Conservation (phyloP, 2,329 filamentous ascomycete genomes). For the Cordyceps sp. region DNA sequence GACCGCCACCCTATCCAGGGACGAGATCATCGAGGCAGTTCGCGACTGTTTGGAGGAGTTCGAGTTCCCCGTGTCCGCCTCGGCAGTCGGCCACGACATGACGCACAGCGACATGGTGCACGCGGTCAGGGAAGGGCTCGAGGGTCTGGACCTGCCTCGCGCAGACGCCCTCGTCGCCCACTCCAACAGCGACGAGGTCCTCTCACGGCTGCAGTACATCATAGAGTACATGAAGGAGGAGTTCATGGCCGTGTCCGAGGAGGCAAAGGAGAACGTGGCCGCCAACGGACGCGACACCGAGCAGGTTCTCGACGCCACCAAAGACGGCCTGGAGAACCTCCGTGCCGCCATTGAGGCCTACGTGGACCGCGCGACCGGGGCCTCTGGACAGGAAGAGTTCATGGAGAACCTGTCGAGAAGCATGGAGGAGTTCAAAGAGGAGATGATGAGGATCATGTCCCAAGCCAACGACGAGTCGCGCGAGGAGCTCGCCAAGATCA, state of each 20-base stretch:
- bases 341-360: slow-evolving; percentile 68
- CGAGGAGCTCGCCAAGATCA: slow-evolving; percentile 49
- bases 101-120: slow-evolving; percentile 46
- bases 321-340: slow-evolving; percentile 71
- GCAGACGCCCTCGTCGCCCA: slow-evolving; percentile 23
- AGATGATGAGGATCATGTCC: slow-evolving; percentile 32
- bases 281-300: slow-evolving; percentile 71
- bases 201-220: slow-evolving; percentile 46
- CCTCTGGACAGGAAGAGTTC: slow-evolving; percentile 60
- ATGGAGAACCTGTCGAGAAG: slow-evolving; percentile 49
- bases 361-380: slow-evolving; percentile 54
- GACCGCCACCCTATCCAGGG: slow-evolving; percentile 53
- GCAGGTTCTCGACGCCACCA: slow-evolving; percentile 74
- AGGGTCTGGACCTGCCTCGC: slow-evolving; percentile 28
- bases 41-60: slow-evolving; percentile 77
- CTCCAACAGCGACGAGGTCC: slow-evolving; percentile 30
- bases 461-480: slow-evolving; percentile 27
- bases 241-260: slow-evolving; percentile 42
- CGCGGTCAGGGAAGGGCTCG: slow-evolving; percentile 44
- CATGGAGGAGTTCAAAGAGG: slow-evolving; percentile 49
- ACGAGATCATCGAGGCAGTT: slow-evolving; percentile 72
- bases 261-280: slow-evolving; percentile 61
- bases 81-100: slow-evolving; percentile 33
- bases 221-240: slow-evolving; percentile 41
- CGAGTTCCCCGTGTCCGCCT: slow-evolving; percentile 51